phyloP scores from a whole-genome alignment of 2,329 filamentous ascomycete genomes.

The Hypoxylon sp. region DNA sequence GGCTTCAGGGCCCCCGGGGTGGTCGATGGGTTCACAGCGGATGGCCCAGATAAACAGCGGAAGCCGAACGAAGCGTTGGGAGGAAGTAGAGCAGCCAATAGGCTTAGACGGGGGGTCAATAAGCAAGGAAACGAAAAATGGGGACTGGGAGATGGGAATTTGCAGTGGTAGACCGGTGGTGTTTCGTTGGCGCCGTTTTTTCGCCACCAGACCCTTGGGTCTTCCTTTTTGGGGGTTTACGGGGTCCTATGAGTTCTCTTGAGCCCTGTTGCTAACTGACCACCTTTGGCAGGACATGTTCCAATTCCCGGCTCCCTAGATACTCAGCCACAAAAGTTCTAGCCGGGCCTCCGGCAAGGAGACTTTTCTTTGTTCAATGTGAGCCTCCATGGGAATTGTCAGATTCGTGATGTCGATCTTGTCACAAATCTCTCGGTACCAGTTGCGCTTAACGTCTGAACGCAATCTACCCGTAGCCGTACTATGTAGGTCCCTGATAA shows the following conservation, averaged over 20 bases:
- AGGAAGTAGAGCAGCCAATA: constrained; percentile 12
- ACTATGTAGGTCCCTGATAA: constrained; percentile 3
- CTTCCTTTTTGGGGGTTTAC: constrained; percentile 47
- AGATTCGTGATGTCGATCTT: constrained; percentile 42
- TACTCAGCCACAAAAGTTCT: constrained; percentile 53
- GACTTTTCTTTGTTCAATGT: constrained; percentile 33
- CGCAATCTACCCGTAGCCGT: constrained; percentile 15
- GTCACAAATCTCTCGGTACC: constrained; percentile 33
- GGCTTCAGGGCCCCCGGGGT: constrained; percentile 41
- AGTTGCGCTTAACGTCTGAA: constrained; percentile 23
- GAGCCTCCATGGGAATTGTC: constrained; percentile 40
- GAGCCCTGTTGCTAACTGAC: constrained; percentile 20
- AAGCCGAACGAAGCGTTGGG: constrained; percentile 45
- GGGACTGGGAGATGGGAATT: constrained; percentile 47
- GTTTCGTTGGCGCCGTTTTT: constrained; percentile 47
- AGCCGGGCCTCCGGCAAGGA: constrained; percentile 46
- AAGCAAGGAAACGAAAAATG: constrained; percentile 49
- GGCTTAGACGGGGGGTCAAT: constrained; percentile 22
- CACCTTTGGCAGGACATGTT: constrained; percentile 37
- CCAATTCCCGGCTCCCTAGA: constrained; percentile 36
- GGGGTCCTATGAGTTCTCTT: constrained; percentile 43
- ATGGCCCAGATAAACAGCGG: constrained; percentile 41
- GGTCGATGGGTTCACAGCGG: constrained; percentile 39
- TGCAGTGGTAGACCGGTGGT: constrained; percentile 45
- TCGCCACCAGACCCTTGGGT: constrained; percentile 52